These are phyloP conservation scores for Stropharia rugosoannulata DNA, from an alignment of 768 basidiomycete species.

Conservation along the genomic window DNA sequence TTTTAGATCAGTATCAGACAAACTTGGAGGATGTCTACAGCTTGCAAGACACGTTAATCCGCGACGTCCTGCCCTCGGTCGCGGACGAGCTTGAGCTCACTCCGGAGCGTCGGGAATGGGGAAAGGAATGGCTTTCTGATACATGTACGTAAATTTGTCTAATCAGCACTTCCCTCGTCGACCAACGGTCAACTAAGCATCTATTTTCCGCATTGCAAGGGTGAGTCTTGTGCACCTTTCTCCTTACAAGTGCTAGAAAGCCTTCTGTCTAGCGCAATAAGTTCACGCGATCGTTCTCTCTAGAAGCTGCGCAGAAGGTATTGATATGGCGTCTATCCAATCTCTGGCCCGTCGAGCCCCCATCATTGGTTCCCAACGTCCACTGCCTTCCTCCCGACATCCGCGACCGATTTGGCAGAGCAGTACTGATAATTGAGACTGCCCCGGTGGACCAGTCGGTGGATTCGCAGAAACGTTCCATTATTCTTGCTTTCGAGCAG, in stretches of 20 bases:
- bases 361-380: constrained; percentile 34
- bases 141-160: constrained; percentile 44
- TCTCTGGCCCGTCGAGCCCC: constrained; percentile 34
- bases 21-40: constrained; percentile 45
- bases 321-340: constrained; percentile 57
- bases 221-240: constrained; percentile 36
- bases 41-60: constrained; percentile 51
- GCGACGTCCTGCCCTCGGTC: constrained; percentile 60
- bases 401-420: constrained; percentile 63
- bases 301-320: constrained; percentile 56
- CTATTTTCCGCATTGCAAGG: constrained; percentile 61
- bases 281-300: constrained; percentile 60
- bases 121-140: constrained; percentile 64
- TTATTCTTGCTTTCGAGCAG: constrained; percentile 53
- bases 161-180: constrained; percentile 11
- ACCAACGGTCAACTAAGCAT: constrained; percentile 34
- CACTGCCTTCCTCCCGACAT: constrained; percentile 54
- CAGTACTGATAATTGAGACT: constrained; percentile 57
- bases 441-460: constrained; percentile 37
- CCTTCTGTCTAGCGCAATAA: constrained; percentile 53
- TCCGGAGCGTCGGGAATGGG: constrained; percentile 46
- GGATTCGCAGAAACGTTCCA: constrained; percentile 37
- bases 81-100: constrained; percentile 55
- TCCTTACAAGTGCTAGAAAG: constrained; percentile 6
- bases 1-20: constrained; percentile 49